Percentiles rank a stretch among this genome's conserved stretches.
Evolutionary conservation across 2,329 filamentous ascomycete species (phyloP).

Genomic region (Tolypocladium cylindrosporum): DNA sequence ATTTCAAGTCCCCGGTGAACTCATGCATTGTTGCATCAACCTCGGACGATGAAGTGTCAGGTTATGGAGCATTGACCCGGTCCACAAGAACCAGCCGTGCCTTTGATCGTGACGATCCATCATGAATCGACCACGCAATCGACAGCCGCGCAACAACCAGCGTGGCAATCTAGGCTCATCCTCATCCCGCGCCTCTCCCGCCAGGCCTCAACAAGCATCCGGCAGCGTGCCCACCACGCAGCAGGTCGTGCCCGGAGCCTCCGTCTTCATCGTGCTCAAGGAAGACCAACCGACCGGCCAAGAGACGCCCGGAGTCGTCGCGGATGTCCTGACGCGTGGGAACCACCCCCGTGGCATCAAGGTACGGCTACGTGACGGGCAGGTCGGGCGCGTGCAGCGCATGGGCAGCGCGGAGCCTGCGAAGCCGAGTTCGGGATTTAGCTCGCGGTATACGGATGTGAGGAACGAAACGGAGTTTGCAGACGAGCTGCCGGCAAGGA

Average conservation of each 20-base stretch:
- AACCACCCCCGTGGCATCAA: conserved; percentile 74
- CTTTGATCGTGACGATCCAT: background rate
- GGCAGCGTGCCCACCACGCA: conserved; percentile 33
- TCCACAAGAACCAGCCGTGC: too few species aligned
- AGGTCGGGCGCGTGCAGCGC: conserved; percentile 64
- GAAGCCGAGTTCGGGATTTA: conserved; percentile 10
- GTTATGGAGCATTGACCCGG: too few species aligned
- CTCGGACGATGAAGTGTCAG: too few species aligned
- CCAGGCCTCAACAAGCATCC: conserved; percentile 23
- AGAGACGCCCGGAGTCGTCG: conserved; percentile 57
- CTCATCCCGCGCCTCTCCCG: conserved; percentile 6
- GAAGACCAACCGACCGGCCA: conserved; percentile 64
- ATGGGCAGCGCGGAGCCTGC: conserved; percentile 26
- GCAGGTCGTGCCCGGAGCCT: conserved; percentile 49
- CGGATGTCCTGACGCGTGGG: conserved; percentile 59
- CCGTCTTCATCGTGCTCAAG: conserved; percentile 66
- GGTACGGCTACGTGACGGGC: conserved; percentile 60
- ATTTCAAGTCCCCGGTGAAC: too few species aligned
- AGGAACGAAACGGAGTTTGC: conserved; percentile 22
- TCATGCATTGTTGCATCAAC: too few species aligned
- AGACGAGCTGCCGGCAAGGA: conserved; percentile 28
- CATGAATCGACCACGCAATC: conserved; percentile 23
- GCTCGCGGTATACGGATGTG: conserved; percentile 22
- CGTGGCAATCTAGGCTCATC: background rate
- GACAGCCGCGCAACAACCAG: conserved; percentile 15